These are phyloP conservation scores for Sphaceloma murrayae DNA, from an alignment of 2,329 filamentous ascomycete species.

Conservation along the genomic window DNA sequence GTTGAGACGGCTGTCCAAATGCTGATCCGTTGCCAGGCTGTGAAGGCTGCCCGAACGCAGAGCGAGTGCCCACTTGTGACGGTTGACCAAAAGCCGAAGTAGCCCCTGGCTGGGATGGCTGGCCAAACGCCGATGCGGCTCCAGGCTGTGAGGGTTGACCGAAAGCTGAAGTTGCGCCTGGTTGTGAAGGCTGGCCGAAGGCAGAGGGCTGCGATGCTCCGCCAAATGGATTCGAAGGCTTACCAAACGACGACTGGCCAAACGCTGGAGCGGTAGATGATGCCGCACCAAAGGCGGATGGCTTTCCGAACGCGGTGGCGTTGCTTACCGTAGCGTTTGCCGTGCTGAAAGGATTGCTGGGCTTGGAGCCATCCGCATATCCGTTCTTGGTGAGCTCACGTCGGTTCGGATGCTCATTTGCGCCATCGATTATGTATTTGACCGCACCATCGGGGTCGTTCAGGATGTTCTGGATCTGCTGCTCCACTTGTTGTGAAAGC, in stretches of 20 bases:
- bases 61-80: slow-evolving; percentile 10
- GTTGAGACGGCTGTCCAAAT: slow-evolving; percentile 18
- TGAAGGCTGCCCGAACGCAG: slow-evolving; percentile 20
- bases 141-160: slow-evolving; percentile 4
- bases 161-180: slow-evolving; percentile 10
- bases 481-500: slow-evolving; percentile 54
- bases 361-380: slow-evolving; percentile 28
- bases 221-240: no score
- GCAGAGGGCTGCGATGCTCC: no score
- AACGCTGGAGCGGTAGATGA: slow-evolving; percentile 11
- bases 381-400: slow-evolving; percentile 50
- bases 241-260: slow-evolving; percentile 16
- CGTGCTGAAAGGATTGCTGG: slow-evolving; percentile 35
- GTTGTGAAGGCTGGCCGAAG: slow-evolving; percentile 15
- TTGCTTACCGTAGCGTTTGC: no score
- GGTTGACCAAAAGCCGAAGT: slow-evolving; percentile 18
- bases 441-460: slow-evolving; percentile 63
- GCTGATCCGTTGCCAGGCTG: not conserved
- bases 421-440: slow-evolving; percentile 56
- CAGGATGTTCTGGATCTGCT: slow-evolving; percentile 63
- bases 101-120: not conserved
- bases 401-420: slow-evolving; percentile 66
- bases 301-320: slow-evolving; percentile 19
- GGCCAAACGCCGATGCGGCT: slow-evolving; percentile 3
- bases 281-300: slow-evolving; percentile 13